A percentile compares a stretch with the other conserved stretches of the same genome.
Conservation (phyloP, 495 filamentous ascomycete genomes). For the Beverwykella pulmonaria region DNA sequence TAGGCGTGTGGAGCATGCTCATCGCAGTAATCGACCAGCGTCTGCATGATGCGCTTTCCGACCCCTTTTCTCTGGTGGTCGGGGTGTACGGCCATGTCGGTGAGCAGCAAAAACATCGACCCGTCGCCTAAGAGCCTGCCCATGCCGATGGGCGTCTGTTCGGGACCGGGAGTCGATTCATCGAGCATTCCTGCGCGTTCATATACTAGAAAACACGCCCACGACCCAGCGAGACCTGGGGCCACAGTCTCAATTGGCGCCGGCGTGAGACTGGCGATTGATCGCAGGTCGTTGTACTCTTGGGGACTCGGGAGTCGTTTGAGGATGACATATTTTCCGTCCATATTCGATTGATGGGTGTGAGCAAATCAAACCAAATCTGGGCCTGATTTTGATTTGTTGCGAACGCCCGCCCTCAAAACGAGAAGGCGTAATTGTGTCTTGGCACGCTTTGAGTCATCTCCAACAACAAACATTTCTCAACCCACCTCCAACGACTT, state of each 20-base stretch:
- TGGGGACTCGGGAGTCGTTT: conserved; percentile 23
- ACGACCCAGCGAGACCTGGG: conserved; percentile 48
- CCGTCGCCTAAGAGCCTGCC: conserved; percentile 58
- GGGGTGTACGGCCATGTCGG: conserved; percentile 57
- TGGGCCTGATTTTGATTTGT: too few relatives aligned
- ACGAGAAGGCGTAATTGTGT: too few relatives aligned
- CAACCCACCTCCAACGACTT: too few relatives aligned
- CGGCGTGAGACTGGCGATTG: conserved; percentile 45
- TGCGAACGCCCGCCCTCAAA: too few relatives aligned
- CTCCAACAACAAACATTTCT: too few relatives aligned
- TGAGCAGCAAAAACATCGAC: conserved; percentile 57
- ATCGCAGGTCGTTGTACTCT: conserved; percentile 49
- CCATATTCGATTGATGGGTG: conserved; percentile 9
- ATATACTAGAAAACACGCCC: conserved; percentile 49
- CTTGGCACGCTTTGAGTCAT: too few relatives aligned
- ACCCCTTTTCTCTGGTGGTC: conserved; percentile 55
- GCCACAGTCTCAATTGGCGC: conserved; percentile 47
- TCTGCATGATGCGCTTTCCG: conserved; percentile 52
- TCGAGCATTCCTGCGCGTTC: conserved; percentile 25
- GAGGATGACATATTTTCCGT: conserved; percentile 20
- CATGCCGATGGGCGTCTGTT: conserved; percentile 49
- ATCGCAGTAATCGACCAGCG: conserved; percentile 49
- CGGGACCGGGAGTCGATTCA: conserved; percentile 9
- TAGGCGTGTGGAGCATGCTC: conserved; percentile 49
- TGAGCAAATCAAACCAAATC: too few relatives aligned